These are phyloP conservation scores for Curvularia sp. DNA, from an alignment of 2,329 filamentous ascomycete genomes.

Conservation along the genomic window DNA sequence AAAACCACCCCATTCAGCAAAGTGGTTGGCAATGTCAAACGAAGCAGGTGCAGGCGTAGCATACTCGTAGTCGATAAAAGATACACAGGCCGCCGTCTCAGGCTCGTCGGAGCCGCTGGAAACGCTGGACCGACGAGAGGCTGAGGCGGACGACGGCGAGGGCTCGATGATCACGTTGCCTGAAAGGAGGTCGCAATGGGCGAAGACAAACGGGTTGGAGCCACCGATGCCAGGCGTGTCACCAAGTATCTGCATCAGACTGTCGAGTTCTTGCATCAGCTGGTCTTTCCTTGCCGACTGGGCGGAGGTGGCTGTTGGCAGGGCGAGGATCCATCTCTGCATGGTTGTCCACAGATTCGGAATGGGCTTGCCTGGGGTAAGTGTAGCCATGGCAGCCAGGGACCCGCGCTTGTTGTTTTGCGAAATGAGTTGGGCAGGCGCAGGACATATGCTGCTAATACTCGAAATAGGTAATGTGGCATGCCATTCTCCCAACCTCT, in stretches of 20 bases:
- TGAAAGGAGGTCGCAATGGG: constrained; percentile 93
- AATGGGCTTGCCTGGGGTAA: constrained; percentile 71
- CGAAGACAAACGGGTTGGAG: constrained; percentile 80
- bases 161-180: constrained; percentile 92
- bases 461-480: constrained; percentile 67
- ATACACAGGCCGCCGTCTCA: constrained; percentile 41
- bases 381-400: constrained; percentile 45
- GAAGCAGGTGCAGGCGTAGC: constrained; percentile 91
- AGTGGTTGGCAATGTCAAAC: constrained; percentile 97
- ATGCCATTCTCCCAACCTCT: constrained; percentile 91
- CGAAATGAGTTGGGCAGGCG: constrained; percentile 39
- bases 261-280: constrained; percentile 77
- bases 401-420: constrained; percentile 49
- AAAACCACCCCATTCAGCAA: constrained; percentile 97
- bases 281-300: constrained; percentile 70
- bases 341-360: constrained; percentile 94
- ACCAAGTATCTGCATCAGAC: constrained; percentile 74
- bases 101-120: constrained; percentile 42
- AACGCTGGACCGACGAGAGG: constrained; percentile 43
- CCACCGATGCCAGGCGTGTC: constrained; percentile 76
- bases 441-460: constrained; percentile 53
- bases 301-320: constrained; percentile 75
- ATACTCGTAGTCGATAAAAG: constrained; percentile 98
- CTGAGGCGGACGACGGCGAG: constrained; percentile 44
- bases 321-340: constrained; percentile 91